These are phyloP conservation scores for Starmera caribaea DNA, from an alignment of 805 yeast species.

Conservation along the genomic window DNA sequence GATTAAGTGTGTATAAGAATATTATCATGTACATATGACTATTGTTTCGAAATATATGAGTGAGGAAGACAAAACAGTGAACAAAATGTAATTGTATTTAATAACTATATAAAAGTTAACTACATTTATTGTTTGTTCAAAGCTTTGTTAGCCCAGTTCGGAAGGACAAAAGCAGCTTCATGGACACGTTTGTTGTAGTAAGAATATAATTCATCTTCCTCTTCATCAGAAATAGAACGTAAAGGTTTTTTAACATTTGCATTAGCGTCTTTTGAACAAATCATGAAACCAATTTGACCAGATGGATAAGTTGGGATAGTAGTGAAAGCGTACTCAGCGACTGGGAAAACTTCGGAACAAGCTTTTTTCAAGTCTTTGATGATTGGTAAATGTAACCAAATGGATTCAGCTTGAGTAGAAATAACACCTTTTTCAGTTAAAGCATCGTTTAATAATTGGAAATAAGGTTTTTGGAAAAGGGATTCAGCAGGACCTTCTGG, in stretches of 20 bases:
- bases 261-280: conserved; percentile 67
- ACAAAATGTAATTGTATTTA: no score
- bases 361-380: conserved; percentile 75
- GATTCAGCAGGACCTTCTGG: conserved; percentile 98
- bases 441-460: conserved; percentile 75
- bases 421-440: conserved; percentile 89
- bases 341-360: conserved; percentile 81
- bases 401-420: conserved; percentile 88
- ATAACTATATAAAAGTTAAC: conserved; percentile 1
- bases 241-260: conserved; percentile 61
- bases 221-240: conserved; percentile 51
- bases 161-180: conserved; percentile 82
- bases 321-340: conserved; percentile 83
- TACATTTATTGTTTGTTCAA: conserved; percentile 15
- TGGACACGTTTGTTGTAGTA: conserved; percentile 84
- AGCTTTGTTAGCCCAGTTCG: conserved; percentile 73
- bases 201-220: conserved; percentile 56
- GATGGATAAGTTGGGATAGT: conserved; percentile 96
- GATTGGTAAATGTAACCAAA: conserved; percentile 85
- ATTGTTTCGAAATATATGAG: no score
- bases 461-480: conserved; percentile 87
- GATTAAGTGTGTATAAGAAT: no score
- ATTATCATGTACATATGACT: no score
- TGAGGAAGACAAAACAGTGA: no score
- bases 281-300: conserved; percentile 98